A percentile compares a stretch with the other conserved stretches of the same genome.
These are phyloP conservation scores for Bryoglossum gracile DNA, from an alignment of 495 filamentous ascomycete species.

Conservation along the genomic window DNA sequence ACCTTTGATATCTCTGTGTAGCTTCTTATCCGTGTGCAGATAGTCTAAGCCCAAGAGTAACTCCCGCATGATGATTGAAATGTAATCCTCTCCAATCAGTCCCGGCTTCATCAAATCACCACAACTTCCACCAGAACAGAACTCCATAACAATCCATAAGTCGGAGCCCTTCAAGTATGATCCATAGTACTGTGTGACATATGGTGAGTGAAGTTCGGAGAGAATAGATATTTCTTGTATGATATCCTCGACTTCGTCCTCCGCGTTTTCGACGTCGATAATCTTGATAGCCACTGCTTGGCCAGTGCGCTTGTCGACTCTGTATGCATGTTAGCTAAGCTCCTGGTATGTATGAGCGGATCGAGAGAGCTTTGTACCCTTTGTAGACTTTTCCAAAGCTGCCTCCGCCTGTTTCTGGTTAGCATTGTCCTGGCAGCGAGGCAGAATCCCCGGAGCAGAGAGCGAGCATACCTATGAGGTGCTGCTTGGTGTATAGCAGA, in stretches of 20 bases:
- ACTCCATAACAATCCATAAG: constrained; percentile 97
- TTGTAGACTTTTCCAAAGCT: constrained; percentile 97
- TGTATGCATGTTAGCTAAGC: constrained; percentile 35
- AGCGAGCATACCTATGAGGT: constrained; percentile 71
- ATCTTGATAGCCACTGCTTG: constrained; percentile 90
- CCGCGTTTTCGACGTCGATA: constrained; percentile 96
- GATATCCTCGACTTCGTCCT: constrained; percentile 98
- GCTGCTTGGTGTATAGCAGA: constrained; percentile 85
- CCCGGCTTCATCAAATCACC: constrained; percentile 88
- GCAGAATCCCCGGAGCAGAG: constrained; percentile 20
- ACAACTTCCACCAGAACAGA: constrained; percentile 88
- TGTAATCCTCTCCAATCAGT: constrained; percentile 86
- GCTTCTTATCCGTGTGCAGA: constrained; percentile 87
- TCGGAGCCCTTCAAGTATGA: constrained; percentile 93
- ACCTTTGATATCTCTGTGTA: constrained; percentile 98
- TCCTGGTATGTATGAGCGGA: not conserved
- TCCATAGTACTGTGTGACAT: constrained; percentile 94
- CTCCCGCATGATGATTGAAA: constrained; percentile 88
- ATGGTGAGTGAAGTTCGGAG: constrained; percentile 85
- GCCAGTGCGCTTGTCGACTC: constrained; percentile 77
- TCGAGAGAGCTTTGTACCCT: constrained; percentile 49
- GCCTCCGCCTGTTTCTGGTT: constrained; percentile 52
- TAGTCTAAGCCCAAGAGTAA: constrained; percentile 87
- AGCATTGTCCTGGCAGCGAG: constrained; percentile 10
- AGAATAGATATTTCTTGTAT: constrained; percentile 97